These are phyloP conservation scores for Xerocomellus intermedius DNA, from an alignment of 768 basidiomycete species.

Conservation along the genomic window DNA sequence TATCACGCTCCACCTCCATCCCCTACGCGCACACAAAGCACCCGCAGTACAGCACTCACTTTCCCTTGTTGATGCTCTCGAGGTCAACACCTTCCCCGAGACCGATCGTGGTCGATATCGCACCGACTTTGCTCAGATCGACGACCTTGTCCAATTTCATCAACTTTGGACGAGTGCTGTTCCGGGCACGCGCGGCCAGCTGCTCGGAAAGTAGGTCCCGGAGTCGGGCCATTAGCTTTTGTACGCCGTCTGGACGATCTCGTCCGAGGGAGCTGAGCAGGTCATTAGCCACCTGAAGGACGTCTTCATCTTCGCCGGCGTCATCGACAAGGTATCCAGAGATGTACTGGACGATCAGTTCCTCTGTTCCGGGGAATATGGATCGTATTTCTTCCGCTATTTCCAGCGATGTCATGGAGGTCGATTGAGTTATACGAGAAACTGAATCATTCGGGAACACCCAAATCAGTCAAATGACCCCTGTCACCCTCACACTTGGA, in stretches of 20 bases:
- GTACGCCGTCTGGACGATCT: constrained; percentile 54
- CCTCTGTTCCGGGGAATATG: constrained; percentile 73
- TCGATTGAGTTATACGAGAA: not conserved
- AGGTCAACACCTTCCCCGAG: constrained; percentile 83
- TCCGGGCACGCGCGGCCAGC: constrained; percentile 55
- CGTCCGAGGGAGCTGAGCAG: constrained; percentile 77
- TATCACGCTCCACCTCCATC: not conserved
- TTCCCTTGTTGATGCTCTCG: constrained; percentile 92
- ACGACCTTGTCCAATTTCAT: constrained; percentile 82
- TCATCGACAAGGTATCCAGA: constrained; percentile 88
- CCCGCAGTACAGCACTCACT: constrained; percentile 47
- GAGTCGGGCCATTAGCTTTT: constrained; percentile 65
- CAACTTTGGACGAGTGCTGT: constrained; percentile 60
- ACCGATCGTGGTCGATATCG: constrained; percentile 77
- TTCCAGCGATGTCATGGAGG: constrained; percentile 65
- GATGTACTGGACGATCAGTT: constrained; percentile 82
- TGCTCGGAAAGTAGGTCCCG: constrained; percentile 64
- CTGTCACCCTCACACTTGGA: not conserved
- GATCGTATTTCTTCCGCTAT: constrained; percentile 77
- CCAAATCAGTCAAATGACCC: not conserved
- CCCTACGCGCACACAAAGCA: constrained; percentile 1
- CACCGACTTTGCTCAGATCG: constrained; percentile 79
- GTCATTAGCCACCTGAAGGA: constrained; percentile 70
- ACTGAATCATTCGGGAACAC: not conserved
- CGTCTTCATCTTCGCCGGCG: constrained; percentile 84